These are phyloP conservation scores for Mycena polygramma DNA, from an alignment of 768 basidiomycete species.

Conservation along the genomic window DNA sequence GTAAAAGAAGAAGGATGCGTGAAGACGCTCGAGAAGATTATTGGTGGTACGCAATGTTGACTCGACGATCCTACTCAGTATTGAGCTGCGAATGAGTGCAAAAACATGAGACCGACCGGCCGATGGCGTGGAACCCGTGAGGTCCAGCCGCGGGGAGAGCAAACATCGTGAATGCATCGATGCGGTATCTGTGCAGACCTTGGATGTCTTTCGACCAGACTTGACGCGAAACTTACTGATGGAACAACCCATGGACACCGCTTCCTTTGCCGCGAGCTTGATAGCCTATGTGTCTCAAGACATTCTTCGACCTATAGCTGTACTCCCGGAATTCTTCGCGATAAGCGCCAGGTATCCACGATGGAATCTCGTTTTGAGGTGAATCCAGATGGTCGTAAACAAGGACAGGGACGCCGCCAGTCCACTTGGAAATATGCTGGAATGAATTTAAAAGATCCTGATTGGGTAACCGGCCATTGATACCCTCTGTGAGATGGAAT, in stretches of 20 bases:
- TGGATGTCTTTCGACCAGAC: slow-evolving; percentile 8
- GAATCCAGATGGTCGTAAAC: slow-evolving; percentile 83
- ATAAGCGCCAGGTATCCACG: slow-evolving; percentile 62
- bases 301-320: slow-evolving; percentile 71
- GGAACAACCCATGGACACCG: slow-evolving; percentile 91
- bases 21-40: slow-evolving; percentile 94
- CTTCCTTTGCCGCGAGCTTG: slow-evolving; percentile 86
- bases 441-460: slow-evolving; percentile 94
- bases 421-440: slow-evolving; percentile 75
- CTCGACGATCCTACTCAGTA: slow-evolving; percentile 75
- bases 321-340: slow-evolving; percentile 65
- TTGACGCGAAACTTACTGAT: slow-evolving; percentile 66
- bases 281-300: slow-evolving; percentile 78
- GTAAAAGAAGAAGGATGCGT: slow-evolving; percentile 99
- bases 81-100: slow-evolving; percentile 21
- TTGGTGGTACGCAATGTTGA: slow-evolving; percentile 91
- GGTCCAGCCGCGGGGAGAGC: slow-evolving; percentile 90
- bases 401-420: slow-evolving; percentile 81
- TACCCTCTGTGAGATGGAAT: slow-evolving; percentile 74
- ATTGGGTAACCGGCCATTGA: slow-evolving; percentile 95
- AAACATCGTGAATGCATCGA: slow-evolving; percentile 94
- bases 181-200: slow-evolving; percentile 76
- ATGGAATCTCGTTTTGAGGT: slow-evolving; percentile 48
- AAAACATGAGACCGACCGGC: slow-evolving; percentile 69
- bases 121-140: slow-evolving; percentile 95